phyloP scores from a whole-genome alignment of 2,329 filamentous ascomycete genomes.

The Didymellaceae sp. region DNA sequence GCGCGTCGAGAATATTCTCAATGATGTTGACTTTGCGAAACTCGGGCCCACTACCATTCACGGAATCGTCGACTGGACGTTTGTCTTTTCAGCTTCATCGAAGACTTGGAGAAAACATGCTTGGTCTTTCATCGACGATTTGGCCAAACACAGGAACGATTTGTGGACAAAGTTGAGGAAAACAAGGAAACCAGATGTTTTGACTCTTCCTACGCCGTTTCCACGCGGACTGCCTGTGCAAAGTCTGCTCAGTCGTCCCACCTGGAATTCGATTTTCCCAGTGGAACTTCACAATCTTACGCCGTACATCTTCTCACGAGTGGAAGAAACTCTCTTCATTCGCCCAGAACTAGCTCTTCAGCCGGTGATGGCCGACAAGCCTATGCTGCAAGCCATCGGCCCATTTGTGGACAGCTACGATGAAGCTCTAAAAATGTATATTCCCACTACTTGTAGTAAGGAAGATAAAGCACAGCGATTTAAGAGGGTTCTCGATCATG shows the following conservation, averaged over 20 bases:
- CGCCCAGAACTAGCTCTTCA: constrained; percentile 24
- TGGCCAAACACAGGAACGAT: constrained; percentile 42
- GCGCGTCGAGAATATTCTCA: constrained; percentile 26
- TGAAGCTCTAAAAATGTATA: constrained; percentile 35
- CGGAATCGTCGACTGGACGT: constrained; percentile 18
- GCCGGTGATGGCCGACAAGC: constrained; percentile 29
- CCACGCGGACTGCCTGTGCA: constrained; percentile 47
- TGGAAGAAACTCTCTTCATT: constrained; percentile 28
- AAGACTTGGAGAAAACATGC: constrained; percentile 3
- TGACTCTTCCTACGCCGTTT: constrained; percentile 35
- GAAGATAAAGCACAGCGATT: constrained; percentile 23
- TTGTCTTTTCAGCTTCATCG: neutral
- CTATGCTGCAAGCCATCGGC: constrained; percentile 36
- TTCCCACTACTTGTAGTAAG: constrained; percentile 16
- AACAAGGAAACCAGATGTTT: constrained; percentile 27
- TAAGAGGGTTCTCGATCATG: constrained; percentile 38
- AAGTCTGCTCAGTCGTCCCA: constrained; percentile 31
- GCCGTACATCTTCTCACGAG: constrained; percentile 38
- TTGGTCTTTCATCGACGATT: constrained; percentile 45
- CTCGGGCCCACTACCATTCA: constrained; percentile 16
- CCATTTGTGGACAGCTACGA: constrained; percentile 45
- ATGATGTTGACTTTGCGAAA: constrained; percentile 23
- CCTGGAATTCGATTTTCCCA: constrained; percentile 15
- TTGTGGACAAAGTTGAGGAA: constrained; percentile 41
- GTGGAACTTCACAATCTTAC: constrained; percentile 16